phyloP scores from a whole-genome alignment of 306 rosid genomes.

The Ceratonia siliqua region DNA sequence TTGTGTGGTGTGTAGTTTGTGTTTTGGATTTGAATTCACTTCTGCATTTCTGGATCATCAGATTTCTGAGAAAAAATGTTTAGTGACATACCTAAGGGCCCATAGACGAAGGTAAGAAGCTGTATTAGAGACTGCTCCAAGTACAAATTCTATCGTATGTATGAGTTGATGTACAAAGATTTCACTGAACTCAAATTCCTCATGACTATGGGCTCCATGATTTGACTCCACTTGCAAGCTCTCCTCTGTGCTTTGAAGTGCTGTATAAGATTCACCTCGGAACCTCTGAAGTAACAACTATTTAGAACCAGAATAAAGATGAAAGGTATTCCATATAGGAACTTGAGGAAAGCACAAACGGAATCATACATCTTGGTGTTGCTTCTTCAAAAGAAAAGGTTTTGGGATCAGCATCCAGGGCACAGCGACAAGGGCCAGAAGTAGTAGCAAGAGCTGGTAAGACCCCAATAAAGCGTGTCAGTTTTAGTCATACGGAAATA shows the following conservation, averaged over 20 bases:
- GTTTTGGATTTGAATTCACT: background rate
- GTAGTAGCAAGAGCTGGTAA: conserved; percentile 69
- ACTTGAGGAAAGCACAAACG: background rate
- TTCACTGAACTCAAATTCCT: conserved; percentile 90
- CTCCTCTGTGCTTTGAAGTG: conserved; percentile 70
- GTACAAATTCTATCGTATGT: conserved; percentile 92
- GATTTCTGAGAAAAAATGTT: background rate
- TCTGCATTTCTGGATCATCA: background rate
- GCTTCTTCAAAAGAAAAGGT: conserved; percentile 94
- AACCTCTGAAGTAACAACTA: conserved; percentile 65
- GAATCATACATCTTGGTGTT: conserved; percentile 70
- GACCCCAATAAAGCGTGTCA: conserved; percentile 26
- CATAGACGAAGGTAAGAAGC: conserved; percentile 99
- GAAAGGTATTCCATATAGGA: conserved; percentile 3
- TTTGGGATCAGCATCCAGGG: conserved; percentile 99
- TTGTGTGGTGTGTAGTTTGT: background rate
- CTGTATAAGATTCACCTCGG: conserved; percentile 68
- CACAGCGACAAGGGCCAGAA: conserved; percentile 80
- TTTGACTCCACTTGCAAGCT: conserved; percentile 71
- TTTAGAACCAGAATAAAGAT: conserved; percentile 34
- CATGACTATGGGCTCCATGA: conserved; percentile 83
- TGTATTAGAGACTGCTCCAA: conserved; percentile 91
- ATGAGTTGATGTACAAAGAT: conserved; percentile 90
- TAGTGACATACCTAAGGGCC: conserved; percentile 66
- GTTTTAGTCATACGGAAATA: conserved; percentile 10